Conservation (phyloP, 225 moss, liverwort and hornwort genomes). For the Sphagnum contortum region DNA sequence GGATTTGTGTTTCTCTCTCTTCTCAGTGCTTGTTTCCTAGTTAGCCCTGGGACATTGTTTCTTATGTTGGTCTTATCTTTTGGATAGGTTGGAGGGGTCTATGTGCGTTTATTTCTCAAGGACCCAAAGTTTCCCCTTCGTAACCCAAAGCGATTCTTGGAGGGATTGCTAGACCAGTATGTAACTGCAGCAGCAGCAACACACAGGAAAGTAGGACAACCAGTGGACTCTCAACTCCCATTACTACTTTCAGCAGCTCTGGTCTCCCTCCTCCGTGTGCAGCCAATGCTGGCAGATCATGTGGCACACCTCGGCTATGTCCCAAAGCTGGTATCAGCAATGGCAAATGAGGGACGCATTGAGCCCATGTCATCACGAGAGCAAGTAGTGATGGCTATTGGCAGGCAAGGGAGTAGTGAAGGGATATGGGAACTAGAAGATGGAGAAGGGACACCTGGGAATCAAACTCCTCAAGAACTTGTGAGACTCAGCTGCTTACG, state of each 20-base stretch:
- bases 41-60: too few relatives aligned
- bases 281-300: conserved; percentile 88
- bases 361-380: conserved; percentile 53
- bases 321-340: conserved; percentile 85
- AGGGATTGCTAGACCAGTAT: conserved; percentile 83
- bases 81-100: conserved; percentile 83
- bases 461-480: conserved; percentile 75
- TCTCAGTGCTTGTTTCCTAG: too few relatives aligned
- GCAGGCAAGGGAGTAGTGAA: conserved; percentile 19
- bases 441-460: conserved; percentile 44
- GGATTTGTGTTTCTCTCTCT: too few relatives aligned
- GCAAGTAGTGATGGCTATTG: conserved; percentile 24
- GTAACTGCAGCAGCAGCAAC: conserved; percentile 90
- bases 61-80: too few relatives aligned
- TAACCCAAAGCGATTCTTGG: conserved; percentile 86
- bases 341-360: conserved; percentile 90
- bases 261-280: conserved; percentile 78
- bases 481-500: conserved; percentile 83
- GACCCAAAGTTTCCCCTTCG: conserved; percentile 88
- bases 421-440: conserved; percentile 53
- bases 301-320: conserved; percentile 90
- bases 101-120: conserved; percentile 83
- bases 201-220: conserved; percentile 41
- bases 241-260: conserved; percentile 87
- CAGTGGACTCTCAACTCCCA: conserved; percentile 69